phyloP scores from a whole-genome alignment of 2,329 filamentous ascomycete species.

The Penicillium sp. region DNA sequence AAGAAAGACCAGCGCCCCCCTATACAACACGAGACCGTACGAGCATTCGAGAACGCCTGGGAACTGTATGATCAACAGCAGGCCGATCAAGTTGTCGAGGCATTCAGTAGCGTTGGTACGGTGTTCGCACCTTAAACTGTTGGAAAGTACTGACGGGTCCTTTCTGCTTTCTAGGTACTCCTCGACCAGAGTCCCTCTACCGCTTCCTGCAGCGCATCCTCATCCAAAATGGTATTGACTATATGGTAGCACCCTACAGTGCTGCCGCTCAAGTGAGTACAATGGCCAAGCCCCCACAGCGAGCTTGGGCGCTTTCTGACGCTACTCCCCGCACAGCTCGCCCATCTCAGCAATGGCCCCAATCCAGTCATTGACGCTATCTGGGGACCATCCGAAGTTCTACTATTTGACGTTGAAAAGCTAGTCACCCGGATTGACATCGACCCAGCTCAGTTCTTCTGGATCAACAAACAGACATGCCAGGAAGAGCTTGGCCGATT shows the following conservation, averaged over 20 bases:
- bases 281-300: not conserved
- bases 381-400: slow-evolving; percentile 81
- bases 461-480: slow-evolving; percentile 69
- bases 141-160: slow-evolving; percentile 34
- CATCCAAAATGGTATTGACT: slow-evolving; percentile 70
- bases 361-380: slow-evolving; percentile 73
- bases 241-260: slow-evolving; percentile 84
- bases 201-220: slow-evolving; percentile 78
- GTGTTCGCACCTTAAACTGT: slow-evolving; percentile 17
- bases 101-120: slow-evolving; percentile 83
- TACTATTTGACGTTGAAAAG: slow-evolving; percentile 83
- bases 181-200: slow-evolving; percentile 73
- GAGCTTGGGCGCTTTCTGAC: slow-evolving; percentile 4
- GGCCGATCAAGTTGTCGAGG: slow-evolving; percentile 78
- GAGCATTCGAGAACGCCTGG: slow-evolving; percentile 81
- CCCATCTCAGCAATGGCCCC: slow-evolving; percentile 74
- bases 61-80: slow-evolving; percentile 80
- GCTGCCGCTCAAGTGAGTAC: slow-evolving; percentile 77
- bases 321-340: slow-evolving; percentile 53
- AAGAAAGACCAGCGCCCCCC: slow-evolving; percentile 70
- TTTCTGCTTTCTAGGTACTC: slow-evolving; percentile 62
- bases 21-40: slow-evolving; percentile 66
- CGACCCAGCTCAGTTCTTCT: slow-evolving; percentile 68
- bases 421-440: slow-evolving; percentile 63
- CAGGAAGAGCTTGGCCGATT: slow-evolving; percentile 68